phyloP scores from a whole-genome alignment of 108 stramenopile genomes.

The Nitzschia sp. region DNA sequence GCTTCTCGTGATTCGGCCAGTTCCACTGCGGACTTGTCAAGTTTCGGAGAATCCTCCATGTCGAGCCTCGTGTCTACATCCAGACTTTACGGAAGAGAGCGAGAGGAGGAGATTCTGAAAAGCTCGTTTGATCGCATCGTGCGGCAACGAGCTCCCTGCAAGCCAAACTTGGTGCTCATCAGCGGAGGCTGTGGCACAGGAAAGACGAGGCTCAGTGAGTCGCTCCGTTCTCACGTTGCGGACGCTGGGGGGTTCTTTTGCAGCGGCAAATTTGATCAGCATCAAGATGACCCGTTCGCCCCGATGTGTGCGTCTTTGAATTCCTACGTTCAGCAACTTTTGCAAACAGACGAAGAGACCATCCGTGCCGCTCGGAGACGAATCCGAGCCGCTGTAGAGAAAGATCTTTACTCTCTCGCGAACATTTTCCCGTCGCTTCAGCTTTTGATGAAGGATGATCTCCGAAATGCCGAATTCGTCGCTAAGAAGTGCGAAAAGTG shows the following conservation, averaged over 20 bases:
- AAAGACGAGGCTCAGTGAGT: constrained; percentile 25
- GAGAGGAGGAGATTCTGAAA: constrained; percentile 15
- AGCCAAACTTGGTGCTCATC: constrained; percentile 28
- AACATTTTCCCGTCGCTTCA: constrained; percentile 10
- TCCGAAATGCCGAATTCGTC: background rate
- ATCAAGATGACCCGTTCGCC: constrained; percentile 10
- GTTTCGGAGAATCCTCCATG: constrained; percentile 2
- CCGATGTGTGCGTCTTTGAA: constrained; percentile 19
- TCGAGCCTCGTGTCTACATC: background rate
- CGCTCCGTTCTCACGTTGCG: background rate
- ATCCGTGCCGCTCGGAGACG: constrained; percentile 4
- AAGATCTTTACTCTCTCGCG: constrained; percentile 2
- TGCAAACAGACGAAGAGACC: constrained; percentile 7
- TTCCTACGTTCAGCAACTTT: constrained; percentile 14
- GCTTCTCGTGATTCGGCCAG: background rate
- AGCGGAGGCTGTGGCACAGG: constrained; percentile 31
- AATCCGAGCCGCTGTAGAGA: constrained; percentile 7
- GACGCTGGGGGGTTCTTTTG: constrained; percentile 29
- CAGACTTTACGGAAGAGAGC: constrained; percentile 23
- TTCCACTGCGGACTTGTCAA: background rate
- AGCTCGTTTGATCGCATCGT: background rate
- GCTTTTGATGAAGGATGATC: constrained; percentile 8
- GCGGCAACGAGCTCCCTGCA: background rate
- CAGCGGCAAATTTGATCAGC: constrained; percentile 39
- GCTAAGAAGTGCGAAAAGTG: background rate